Conservation (phyloP, 441 rosid genomes). For the Populus tomentosa region DNA sequence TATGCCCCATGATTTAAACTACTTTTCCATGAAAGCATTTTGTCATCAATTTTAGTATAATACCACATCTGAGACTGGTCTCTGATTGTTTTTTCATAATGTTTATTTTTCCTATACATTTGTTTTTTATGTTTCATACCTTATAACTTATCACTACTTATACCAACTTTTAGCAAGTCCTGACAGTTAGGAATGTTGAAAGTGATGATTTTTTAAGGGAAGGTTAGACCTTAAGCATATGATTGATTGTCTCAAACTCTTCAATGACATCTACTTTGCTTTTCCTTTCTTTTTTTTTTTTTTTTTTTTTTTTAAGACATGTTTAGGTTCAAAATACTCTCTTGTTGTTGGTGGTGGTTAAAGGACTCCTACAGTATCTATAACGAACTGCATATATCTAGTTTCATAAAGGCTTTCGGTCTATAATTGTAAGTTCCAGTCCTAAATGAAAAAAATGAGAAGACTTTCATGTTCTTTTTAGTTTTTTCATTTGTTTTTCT, state of each 20-base stretch:
- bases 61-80: neutral
- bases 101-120: neutral
- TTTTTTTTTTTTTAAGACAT: neutral
- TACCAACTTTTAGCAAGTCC: no score
- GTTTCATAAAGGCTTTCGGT: slow-evolving; percentile 82
- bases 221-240: neutral
- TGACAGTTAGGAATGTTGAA: neutral
- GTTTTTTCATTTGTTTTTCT: neutral
- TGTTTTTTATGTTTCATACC: no score
- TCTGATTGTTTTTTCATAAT: neutral
- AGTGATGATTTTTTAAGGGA: neutral
- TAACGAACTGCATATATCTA: slow-evolving; percentile 87
- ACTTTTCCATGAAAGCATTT: neutral
- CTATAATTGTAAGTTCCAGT: slow-evolving; percentile 68
- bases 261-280: neutral
- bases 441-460: neutral
- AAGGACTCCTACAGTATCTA: slow-evolving; percentile 72
- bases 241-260: neutral
- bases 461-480: neutral
- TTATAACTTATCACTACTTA: no score
- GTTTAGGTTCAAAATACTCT: slow-evolving; percentile 83
- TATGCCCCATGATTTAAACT: neutral
- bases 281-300: neutral
- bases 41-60: neutral
- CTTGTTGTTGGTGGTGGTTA: slow-evolving; percentile 81